phyloP scores from a whole-genome alignment of 306 rosid species.

The Ochetophila trinervis region DNA sequence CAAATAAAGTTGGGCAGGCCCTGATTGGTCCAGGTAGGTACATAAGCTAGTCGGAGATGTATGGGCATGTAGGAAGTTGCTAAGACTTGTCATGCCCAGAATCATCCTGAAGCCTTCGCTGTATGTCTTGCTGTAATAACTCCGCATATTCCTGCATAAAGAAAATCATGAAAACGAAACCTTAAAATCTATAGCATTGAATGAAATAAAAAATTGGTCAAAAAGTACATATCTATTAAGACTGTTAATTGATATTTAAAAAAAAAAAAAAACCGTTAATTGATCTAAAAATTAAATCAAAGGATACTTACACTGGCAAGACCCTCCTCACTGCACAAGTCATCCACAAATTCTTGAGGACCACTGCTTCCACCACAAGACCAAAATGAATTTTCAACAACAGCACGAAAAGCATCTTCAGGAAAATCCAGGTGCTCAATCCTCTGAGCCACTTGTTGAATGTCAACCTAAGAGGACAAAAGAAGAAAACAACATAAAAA shows the following conservation, averaged over 20 bases:
- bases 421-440: constrained; percentile 51
- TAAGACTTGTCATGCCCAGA: constrained; percentile 38
- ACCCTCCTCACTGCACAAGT: constrained; percentile 61
- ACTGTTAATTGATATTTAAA: background rate
- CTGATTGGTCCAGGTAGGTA: no score
- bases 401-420: constrained; percentile 56
- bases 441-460: constrained; percentile 54
- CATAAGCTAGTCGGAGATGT: background rate
- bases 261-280: no score
- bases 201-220: background rate
- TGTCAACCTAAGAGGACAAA: constrained; percentile 41
- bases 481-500: background rate
- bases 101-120: constrained; percentile 36
- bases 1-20: no score
- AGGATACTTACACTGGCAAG: constrained; percentile 56
- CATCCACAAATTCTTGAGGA: constrained; percentile 55
- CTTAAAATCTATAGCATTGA: background rate
- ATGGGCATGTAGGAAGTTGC: background rate
- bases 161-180: background rate
- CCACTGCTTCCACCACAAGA: constrained; percentile 45
- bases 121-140: constrained; percentile 51
- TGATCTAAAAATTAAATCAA: background rate
- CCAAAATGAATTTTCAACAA: constrained; percentile 65
- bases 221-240: no score
- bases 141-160: constrained; percentile 71